Evolutionary conservation across 1,284 basidiomycete species (phyloP).

Genomic region (Gomphus bonarii): DNA sequence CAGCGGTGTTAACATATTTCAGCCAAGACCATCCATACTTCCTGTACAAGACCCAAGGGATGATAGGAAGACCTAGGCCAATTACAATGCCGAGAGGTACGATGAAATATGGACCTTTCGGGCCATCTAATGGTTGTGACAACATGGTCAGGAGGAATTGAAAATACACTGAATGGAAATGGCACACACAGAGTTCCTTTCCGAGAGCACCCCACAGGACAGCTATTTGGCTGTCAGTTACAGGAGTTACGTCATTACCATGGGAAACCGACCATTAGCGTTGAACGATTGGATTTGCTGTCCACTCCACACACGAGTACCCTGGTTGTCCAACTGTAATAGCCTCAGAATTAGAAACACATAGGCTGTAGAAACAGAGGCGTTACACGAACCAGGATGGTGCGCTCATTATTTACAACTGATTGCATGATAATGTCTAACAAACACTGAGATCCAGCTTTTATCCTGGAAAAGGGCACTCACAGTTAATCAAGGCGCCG

Average conservation of each 20-base stretch:
- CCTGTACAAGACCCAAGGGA: conserved; percentile 8
- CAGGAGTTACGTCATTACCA: conserved; percentile 19
- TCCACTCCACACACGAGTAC: conserved; percentile 33
- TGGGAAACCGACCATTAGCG: conserved; percentile 16
- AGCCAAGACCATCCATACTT: conserved; percentile 10
- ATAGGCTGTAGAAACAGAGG: not conserved
- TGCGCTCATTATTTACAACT: conserved; percentile 8
- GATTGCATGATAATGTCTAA: conserved; percentile 35
- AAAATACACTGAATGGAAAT: conserved; percentile 29
- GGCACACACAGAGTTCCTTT: conserved; percentile 38
- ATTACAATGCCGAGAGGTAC: conserved; percentile 8
- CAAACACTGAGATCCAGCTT: not conserved
- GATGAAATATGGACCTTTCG: conserved; percentile 8
- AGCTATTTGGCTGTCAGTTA: conserved; percentile 23
- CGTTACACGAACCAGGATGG: conserved; percentile 2
- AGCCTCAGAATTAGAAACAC: not conserved
- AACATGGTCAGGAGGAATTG: not conserved
- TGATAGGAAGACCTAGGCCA: conserved; percentile 4
- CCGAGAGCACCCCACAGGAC: conserved; percentile 52
- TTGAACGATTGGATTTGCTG: conserved; percentile 35
- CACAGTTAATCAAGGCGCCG: conserved; percentile 17
- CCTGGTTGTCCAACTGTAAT: conserved; percentile 4
- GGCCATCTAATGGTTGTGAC: not conserved
- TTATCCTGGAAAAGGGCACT: not conserved
- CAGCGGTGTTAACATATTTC: conserved; percentile 7